Percentiles rank a stretch among this genome's conserved stretches.
phyloP scores from a whole-genome alignment of 805 yeast genomes.

The Candida montana region DNA sequence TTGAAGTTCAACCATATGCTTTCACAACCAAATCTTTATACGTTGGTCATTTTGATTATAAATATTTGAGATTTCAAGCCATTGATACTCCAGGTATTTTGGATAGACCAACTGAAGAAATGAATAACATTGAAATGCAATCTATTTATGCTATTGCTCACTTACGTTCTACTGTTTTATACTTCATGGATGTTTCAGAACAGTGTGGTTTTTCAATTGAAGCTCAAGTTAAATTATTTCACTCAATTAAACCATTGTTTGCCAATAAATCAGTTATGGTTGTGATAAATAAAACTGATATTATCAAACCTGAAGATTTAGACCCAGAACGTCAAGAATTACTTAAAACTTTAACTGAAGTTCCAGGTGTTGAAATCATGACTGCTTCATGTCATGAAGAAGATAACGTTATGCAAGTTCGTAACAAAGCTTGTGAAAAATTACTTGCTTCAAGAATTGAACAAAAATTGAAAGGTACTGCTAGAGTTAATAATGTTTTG shows the following conservation, averaged over 20 bases:
- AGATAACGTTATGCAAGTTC: conserved; percentile 90
- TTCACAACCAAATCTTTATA: conserved; percentile 96
- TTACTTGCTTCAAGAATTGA: conserved; percentile 92
- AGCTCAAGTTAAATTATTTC: conserved; percentile 95
- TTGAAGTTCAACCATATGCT: conserved; percentile 98
- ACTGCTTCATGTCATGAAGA: conserved; percentile 90
- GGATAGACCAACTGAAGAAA: conserved; percentile 98
- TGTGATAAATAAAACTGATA: conserved; percentile 93
- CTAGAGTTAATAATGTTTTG: conserved; percentile 81
- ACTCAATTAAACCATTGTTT: conserved; percentile 93
- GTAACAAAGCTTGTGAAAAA: conserved; percentile 97
- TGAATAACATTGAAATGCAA: conserved; percentile 99
- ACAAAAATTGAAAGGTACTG: conserved; percentile 89
- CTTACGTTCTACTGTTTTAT: conserved; percentile 90
- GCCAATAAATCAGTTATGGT: conserved; percentile 96
- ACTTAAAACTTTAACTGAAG: conserved; percentile 56
- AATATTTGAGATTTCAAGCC: conserved; percentile 96
- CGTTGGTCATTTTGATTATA: conserved; percentile 98
- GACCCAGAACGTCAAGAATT: conserved; percentile 68
- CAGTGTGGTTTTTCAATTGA: conserved; percentile 98
- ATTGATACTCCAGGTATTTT: conserved; percentile 98
- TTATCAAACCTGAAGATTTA: conserved; percentile 79
- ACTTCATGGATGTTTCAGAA: conserved; percentile 97
- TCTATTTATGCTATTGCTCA: conserved; percentile 98
- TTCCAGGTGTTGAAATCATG: conserved; percentile 87